Base-by-base conservation (phyloP, 768 basidiomycete genomes). In the Tricholoma furcatifolium region DNA sequence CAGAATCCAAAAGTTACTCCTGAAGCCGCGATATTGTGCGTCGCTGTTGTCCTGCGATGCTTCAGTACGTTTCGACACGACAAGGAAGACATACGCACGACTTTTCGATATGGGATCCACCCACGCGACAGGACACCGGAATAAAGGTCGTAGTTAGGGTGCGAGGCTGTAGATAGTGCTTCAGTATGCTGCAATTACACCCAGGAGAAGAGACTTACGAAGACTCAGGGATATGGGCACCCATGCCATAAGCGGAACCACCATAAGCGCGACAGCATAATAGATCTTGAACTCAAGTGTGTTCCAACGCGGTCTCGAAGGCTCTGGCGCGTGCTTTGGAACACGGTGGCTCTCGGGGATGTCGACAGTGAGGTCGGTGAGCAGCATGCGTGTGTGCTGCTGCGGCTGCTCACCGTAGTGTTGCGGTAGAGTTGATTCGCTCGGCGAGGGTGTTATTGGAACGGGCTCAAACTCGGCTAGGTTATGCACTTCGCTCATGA, bases 11-110 rank as follows among this genome's bases (percentile, higher is more conserved):
- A 98, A 65, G 65, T 93, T 91, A 60, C 79, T 76, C 35, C 97
- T 82, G 69, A 99, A 97, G 3, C 84, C 80, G 21, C 88, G 87
- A 65, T 94, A 98, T 73, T 98, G 97, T 0, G 78, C 73, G 62
- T 98, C 97, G 57, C 91, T 93, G 63, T 88, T 91, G 68, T 99
- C 97, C 96, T 98, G 57, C 9, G 32, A 43, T 34, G 38, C 30
- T 21, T 44, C 52, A 60, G 58, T 31, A n/a, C 20, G 17, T 34
- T 31, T 47, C n/a, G 9, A 35, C n/a, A 10, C 36, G 34, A 53
- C 50, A 50, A 38, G 21, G 40, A 30, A 35, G 43, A 43, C 40
- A 35, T 46, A 44, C 89, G 71, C 62, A 96, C 95, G 11, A 95
- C 79, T 65, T 75, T 67, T 27, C 91, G 83, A 35, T 85, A 88